phyloP scores from a whole-genome alignment of 2,329 filamentous ascomycete genomes.

The Fragosphaeria purpurea region DNA sequence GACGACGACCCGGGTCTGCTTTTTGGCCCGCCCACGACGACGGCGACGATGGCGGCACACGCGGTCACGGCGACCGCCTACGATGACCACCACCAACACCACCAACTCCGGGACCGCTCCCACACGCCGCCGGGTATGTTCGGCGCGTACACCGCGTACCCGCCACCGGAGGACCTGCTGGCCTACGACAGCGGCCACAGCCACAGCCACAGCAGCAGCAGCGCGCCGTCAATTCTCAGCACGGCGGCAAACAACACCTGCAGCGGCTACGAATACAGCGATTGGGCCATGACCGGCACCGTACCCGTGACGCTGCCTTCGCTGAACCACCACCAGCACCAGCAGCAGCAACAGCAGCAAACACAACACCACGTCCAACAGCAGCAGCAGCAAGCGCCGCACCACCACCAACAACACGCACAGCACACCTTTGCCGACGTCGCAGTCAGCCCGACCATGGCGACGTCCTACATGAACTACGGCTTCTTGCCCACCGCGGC shows the following conservation, averaged over 20 bases:
- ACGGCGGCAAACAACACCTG: neutral
- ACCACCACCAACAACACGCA: constrained; percentile 41
- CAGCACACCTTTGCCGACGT: neutral
- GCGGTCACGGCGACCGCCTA: constrained; percentile 25
- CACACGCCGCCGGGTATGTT: constrained; percentile 59
- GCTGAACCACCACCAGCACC: constrained; percentile 37
- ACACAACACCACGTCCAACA: constrained; percentile 23
- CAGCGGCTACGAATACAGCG: constrained; percentile 38
- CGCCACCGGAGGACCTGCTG: constrained; percentile 53
- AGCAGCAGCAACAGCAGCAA: neutral
- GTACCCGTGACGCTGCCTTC: constrained; percentile 52
- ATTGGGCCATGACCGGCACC: constrained; percentile 39
- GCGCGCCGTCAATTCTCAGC: constrained; percentile 13
- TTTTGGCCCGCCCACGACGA: constrained; percentile 31
- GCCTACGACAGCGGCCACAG: constrained; percentile 43
- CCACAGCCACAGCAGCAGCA: neutral
- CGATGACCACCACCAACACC: constrained; percentile 40
- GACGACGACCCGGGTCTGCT: constrained; percentile 50
- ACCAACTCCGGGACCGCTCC: constrained; percentile 46
- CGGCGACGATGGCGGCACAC: neutral
- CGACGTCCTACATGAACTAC: constrained; percentile 60
- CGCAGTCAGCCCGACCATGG: constrained; percentile 41
- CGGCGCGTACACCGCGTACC: constrained; percentile 52
- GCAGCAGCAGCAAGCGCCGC: constrained; percentile 47
- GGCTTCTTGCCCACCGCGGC: constrained; percentile 50